These are phyloP conservation scores for Nephromyces sp. DNA, from an alignment of 169 alveolate species.

Conservation along the genomic window DNA sequence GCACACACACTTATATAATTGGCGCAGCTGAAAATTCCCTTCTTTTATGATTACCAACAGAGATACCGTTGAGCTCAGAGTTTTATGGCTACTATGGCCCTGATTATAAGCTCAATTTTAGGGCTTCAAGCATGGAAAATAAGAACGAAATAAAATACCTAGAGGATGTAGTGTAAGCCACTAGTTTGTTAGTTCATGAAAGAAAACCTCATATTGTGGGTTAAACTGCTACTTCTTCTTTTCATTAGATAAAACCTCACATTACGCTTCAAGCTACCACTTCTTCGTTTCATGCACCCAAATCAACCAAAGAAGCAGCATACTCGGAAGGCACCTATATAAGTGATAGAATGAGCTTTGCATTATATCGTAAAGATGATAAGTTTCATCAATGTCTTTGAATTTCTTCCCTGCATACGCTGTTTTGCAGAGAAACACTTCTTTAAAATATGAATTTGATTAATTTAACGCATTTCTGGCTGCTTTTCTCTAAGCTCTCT, in stretches of 20 bases:
- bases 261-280: background rate
- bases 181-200: background rate
- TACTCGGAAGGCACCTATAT: background rate
- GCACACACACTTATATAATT: background rate
- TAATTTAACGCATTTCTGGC: no score
- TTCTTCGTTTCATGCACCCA: background rate
- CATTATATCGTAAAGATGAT: no score
- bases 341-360: background rate
- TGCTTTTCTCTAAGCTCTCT: no score
- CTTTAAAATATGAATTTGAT: no score
- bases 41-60: background rate
- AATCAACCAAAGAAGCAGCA: background rate
- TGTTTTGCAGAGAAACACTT: no score
- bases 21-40: no score
- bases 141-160: constrained; percentile 86
- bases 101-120: constrained; percentile 71
- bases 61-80: constrained; percentile 59
- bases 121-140: constrained; percentile 69
- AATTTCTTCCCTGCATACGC: no score
- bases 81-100: constrained; percentile 82
- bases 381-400: no score
- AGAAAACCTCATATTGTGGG: background rate
- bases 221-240: background rate
- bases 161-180: constrained; percentile 41
- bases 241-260: background rate